Percentiles rank a stretch among this genome's conserved stretches.
Evolutionary conservation across 176 grass and related monocot genomes (phyloP).

Genomic region (Dactylis glomerata): DNA sequence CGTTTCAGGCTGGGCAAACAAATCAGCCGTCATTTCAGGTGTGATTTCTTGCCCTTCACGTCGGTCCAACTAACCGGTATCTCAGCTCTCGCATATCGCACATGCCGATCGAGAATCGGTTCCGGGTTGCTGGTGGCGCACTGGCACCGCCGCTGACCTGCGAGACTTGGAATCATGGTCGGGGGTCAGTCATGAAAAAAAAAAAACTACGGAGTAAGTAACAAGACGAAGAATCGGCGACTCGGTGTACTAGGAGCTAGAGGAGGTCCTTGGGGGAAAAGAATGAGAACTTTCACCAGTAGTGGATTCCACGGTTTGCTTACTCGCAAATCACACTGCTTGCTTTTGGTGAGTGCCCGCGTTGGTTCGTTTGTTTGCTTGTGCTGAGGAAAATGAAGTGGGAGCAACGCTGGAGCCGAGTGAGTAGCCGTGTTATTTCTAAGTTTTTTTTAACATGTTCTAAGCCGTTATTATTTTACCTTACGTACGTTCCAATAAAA

Average conservation of each 20-base stretch:
- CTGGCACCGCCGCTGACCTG: neutral
- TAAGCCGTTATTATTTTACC: neutral
- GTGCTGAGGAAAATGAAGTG: neutral
- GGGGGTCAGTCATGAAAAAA: neutral
- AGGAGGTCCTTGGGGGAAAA: neutral
- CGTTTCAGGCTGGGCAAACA: neutral
- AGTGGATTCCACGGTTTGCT: neutral
- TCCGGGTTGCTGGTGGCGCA: neutral
- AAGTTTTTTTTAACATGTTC: too few relatives aligned
- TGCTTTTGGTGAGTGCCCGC: neutral
- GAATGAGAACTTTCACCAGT: too few relatives aligned
- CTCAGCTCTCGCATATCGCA: neutral
- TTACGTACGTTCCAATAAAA: neutral
- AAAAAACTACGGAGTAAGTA: too few relatives aligned
- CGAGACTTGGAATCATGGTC: neutral
- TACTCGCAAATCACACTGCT: neutral
- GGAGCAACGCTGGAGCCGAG: neutral
- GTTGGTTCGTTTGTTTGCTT: neutral
- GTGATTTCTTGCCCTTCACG: neutral
- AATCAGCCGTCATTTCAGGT: neutral
- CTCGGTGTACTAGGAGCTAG: neutral
- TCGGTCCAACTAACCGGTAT: neutral
- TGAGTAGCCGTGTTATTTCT: neutral
- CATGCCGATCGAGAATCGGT: neutral
- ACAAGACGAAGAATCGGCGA: neutral